phyloP scores from a whole-genome alignment of 2,329 filamentous ascomycete species.

The Fusarium domesticum region DNA sequence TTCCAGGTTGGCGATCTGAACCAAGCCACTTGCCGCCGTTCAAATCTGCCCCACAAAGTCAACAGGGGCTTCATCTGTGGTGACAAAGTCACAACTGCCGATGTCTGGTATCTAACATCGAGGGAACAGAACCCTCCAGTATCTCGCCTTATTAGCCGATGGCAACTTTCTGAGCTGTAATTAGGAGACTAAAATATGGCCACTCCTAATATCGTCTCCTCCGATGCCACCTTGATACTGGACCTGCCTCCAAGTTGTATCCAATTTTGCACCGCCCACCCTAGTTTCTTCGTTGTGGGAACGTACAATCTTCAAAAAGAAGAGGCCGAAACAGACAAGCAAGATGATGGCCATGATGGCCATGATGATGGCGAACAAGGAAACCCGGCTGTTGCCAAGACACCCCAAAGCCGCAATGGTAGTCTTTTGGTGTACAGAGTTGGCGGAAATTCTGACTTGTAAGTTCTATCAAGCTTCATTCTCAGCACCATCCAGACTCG shows the following conservation, averaged over 20 bases:
- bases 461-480: constrained; percentile 34
- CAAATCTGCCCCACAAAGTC: too few relatives aligned
- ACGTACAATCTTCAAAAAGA: constrained; percentile 73
- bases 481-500: background rate
- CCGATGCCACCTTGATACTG: constrained; percentile 50
- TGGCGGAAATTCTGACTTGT: constrained; percentile 53
- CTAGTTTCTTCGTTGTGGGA: constrained; percentile 71
- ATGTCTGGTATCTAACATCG: too few relatives aligned
- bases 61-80: too few relatives aligned
- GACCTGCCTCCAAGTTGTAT: constrained; percentile 74
- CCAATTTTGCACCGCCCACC: constrained; percentile 64
- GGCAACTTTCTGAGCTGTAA: too few relatives aligned
- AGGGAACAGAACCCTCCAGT: too few relatives aligned
- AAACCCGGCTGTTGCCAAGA: constrained; percentile 26
- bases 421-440: constrained; percentile 67
- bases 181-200: constrained; percentile 20
- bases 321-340: constrained; percentile 19
- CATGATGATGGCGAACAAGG: constrained; percentile 24
- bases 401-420: constrained; percentile 65
- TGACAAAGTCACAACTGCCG: too few relatives aligned
- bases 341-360: constrained; percentile 11
- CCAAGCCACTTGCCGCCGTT: too few relatives aligned
- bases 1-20: too few relatives aligned
- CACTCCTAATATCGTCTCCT: constrained; percentile 31
- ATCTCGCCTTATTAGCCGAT: too few relatives aligned